These are phyloP conservation scores for Blastomyces percursus DNA, from an alignment of 2,329 filamentous ascomycete genomes.

Conservation along the genomic window DNA sequence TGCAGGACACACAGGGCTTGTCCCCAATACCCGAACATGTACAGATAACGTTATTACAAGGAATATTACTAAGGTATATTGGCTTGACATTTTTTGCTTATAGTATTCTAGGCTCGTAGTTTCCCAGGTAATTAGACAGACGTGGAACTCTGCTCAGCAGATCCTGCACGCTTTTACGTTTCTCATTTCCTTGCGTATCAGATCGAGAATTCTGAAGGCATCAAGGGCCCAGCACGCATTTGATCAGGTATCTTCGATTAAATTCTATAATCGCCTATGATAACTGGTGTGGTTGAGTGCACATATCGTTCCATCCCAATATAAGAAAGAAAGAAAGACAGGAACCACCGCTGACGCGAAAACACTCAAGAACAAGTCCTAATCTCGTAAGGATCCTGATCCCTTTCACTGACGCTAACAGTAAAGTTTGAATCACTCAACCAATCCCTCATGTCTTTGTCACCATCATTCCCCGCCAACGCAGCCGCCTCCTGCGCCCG, in stretches of 20 bases:
- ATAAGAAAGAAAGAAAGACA: too few species aligned
- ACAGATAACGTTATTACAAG: neutral
- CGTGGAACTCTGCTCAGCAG: neutral
- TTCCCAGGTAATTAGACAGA: neutral
- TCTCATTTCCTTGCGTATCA: neutral
- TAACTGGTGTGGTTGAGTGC: neutral
- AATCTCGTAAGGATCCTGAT: slow-evolving; percentile 82
- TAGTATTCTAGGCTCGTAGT: neutral
- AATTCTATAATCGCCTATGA: neutral
- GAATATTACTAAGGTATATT: neutral
- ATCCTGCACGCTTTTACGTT: neutral
- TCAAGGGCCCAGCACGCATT: neutral
- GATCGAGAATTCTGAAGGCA: neutral
- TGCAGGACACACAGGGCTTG: too few species aligned
- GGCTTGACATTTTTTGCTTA: neutral
- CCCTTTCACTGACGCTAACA: slow-evolving; percentile 65
- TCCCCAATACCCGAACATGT: neutral
- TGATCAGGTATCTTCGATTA: neutral
- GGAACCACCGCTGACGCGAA: neutral
- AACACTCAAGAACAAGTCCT: slow-evolving; percentile 28
- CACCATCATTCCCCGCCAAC: slow-evolving; percentile 18
- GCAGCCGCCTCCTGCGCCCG: slow-evolving; percentile 31
- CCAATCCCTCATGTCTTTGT: slow-evolving; percentile 37
- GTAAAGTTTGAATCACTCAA: slow-evolving; percentile 45
- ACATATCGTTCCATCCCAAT: neutral